A percentile compares a stretch with the other conserved stretches of the same genome.
phyloP scores from a whole-genome alignment of 805 yeast species.

The Candida takata region DNA sequence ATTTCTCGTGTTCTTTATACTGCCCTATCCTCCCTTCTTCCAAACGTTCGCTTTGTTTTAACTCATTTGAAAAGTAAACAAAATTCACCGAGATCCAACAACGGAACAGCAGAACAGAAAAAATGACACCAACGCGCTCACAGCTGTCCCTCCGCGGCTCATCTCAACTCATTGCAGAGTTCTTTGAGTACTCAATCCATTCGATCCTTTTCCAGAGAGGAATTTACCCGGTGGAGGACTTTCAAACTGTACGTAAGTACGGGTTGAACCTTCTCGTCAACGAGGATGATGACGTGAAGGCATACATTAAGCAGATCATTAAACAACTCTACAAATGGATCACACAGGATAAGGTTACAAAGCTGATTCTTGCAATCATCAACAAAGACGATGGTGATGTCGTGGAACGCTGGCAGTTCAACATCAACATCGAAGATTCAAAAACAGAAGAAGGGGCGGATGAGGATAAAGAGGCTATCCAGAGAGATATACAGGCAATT shows the following conservation, averaged over 20 bases:
- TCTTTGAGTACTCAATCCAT: conserved; percentile 75
- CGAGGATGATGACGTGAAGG: conserved; percentile 67
- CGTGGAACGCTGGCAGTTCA: conserved; percentile 85
- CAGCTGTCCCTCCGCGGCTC: conserved; percentile 57
- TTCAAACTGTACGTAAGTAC: conserved; percentile 68
- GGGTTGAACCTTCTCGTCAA: conserved; percentile 69
- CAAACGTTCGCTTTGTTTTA: too few species aligned
- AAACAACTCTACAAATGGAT: conserved; percentile 71
- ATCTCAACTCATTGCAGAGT: conserved; percentile 71
- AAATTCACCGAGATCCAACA: too few species aligned
- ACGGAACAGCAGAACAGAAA: neutral
- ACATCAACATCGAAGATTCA: conserved; percentile 26
- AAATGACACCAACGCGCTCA: conserved; percentile 26
- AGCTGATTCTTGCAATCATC: conserved; percentile 66
- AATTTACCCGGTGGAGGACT: conserved; percentile 82
- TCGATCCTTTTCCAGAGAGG: conserved; percentile 84
- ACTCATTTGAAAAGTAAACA: too few species aligned
- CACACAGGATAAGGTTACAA: conserved; percentile 56
- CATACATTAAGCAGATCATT: conserved; percentile 61
- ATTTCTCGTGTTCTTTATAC: neutral
- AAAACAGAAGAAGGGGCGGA: neutral
- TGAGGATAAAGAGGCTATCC: neutral
- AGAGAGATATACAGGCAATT: conserved; percentile 69
- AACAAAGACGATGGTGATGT: conserved; percentile 58
- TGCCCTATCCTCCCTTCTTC: neutral